phyloP scores from a whole-genome alignment of 2,329 filamentous ascomycete genomes.

The Aureobasidium sp. region DNA sequence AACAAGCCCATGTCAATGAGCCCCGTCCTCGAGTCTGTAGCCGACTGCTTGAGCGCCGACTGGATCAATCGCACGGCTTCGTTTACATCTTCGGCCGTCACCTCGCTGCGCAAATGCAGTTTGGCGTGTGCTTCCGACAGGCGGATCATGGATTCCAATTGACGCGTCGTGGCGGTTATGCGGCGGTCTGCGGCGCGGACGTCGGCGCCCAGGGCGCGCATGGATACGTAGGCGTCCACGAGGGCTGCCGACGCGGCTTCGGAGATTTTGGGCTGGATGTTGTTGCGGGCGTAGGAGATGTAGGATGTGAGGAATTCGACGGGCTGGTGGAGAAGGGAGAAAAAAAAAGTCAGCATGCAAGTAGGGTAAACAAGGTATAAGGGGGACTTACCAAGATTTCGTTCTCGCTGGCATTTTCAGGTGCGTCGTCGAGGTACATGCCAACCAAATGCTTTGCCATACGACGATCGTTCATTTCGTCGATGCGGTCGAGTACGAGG shows the following conservation, averaged over 20 bases:
- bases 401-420: conserved; percentile 69
- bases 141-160: conserved; percentile 97
- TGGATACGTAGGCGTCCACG: conserved; percentile 80
- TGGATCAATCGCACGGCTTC: conserved; percentile 93
- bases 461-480: conserved; percentile 81
- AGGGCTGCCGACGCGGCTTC: conserved; percentile 75
- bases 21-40: conserved; percentile 85
- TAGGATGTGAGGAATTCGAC: conserved; percentile 94
- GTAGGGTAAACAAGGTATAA: background rate
- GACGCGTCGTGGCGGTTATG: conserved; percentile 94
- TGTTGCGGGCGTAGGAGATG: conserved; percentile 88
- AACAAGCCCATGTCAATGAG: conserved; percentile 95
- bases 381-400: conserved; percentile 68
- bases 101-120: conserved; percentile 75
- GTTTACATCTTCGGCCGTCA: conserved; percentile 74
- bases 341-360: too few relatives aligned
- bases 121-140: conserved; percentile 94
- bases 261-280: conserved; percentile 76
- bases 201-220: conserved; percentile 77
- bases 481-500: conserved; percentile 86
- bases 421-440: conserved; percentile 93
- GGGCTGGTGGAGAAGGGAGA: conserved; percentile 60
- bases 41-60: conserved; percentile 88
- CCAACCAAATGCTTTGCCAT: conserved; percentile 87
- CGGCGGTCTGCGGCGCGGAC: conserved; percentile 79